Conservation (phyloP, 2,329 filamentous ascomycete genomes). For the Colletotrichum lindemuthianum region DNA sequence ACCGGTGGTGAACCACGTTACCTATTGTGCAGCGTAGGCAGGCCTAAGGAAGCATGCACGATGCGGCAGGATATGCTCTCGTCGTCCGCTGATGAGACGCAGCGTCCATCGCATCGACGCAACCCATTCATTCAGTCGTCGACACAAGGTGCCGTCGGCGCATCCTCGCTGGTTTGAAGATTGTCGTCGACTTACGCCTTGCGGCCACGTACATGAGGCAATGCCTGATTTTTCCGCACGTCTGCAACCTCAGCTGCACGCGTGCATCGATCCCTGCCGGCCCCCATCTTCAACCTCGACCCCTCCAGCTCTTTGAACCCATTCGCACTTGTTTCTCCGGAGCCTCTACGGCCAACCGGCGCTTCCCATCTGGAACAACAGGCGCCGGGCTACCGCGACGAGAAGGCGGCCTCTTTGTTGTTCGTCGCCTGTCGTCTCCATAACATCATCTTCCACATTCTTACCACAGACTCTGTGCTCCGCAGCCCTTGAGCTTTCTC, state of each 20-base stretch:
- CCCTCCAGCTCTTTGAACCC: neutral
- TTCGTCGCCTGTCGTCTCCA: neutral
- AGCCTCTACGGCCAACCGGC: slow-evolving; percentile 1
- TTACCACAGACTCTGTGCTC: neutral
- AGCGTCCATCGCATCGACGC: too few species aligned
- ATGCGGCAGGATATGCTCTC: too few species aligned
- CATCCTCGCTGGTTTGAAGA: slow-evolving; percentile 7
- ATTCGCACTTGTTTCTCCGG: slow-evolving; percentile 17
- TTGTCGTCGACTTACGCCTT: slow-evolving; percentile 9
- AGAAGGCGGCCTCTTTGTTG: slow-evolving; percentile 30
- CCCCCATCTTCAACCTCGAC: neutral
- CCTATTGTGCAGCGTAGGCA: too few species aligned
- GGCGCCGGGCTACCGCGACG: slow-evolving; percentile 5
- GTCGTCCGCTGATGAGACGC: too few species aligned
- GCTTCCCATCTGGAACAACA: slow-evolving; percentile 17
- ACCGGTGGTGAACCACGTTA: too few species aligned
- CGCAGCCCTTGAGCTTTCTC: neutral
- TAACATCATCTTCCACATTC: slow-evolving; percentile 8
- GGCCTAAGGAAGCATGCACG: too few species aligned
- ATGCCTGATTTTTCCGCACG: slow-evolving; percentile 21
- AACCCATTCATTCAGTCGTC: too few species aligned
- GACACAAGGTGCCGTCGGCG: neutral
- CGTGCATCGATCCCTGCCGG: slow-evolving; percentile 20
- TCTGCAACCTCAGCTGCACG: slow-evolving; percentile 9
- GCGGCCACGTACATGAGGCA: slow-evolving; percentile 27